These are phyloP conservation scores for Lasiosphaeriaceae sp. DNA, from an alignment of 495 filamentous ascomycete genomes.

Conservation along the genomic window DNA sequence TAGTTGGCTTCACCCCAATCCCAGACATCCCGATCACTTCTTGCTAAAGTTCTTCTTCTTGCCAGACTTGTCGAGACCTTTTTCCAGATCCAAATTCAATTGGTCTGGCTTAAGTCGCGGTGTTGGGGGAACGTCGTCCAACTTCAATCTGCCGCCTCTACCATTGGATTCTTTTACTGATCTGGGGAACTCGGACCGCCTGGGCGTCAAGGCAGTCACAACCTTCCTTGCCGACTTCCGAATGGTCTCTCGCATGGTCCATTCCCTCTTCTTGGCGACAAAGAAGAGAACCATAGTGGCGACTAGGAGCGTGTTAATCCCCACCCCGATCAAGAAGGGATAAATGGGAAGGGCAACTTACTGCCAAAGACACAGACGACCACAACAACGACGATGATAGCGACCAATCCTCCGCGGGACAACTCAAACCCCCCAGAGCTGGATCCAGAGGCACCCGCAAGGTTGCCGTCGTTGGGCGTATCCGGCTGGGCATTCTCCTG, in stretches of 20 bases:
- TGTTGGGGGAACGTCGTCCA: slow-evolving; percentile 51
- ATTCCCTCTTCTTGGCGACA: slow-evolving; percentile 54
- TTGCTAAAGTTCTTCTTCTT: slow-evolving; percentile 35
- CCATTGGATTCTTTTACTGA: slow-evolving; percentile 42
- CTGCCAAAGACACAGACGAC: slow-evolving; percentile 55
- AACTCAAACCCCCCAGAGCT: slow-evolving; percentile 47
- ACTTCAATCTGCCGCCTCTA: slow-evolving; percentile 28
- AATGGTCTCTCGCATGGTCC: slow-evolving; percentile 51
- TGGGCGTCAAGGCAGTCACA: slow-evolving; percentile 49
- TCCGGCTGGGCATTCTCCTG: slow-evolving; percentile 12
- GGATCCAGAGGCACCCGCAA: slow-evolving; percentile 53
- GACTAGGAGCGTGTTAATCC: slow-evolving; percentile 30
- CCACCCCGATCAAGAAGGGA: background rate
- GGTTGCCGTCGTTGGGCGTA: slow-evolving; percentile 30
- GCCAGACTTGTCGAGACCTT: slow-evolving; percentile 33
- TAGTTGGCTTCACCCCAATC: background rate
- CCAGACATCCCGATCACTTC: slow-evolving; percentile 13
- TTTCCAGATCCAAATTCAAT: slow-evolving; percentile 50
- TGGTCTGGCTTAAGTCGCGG: slow-evolving; percentile 38
- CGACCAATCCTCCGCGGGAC: slow-evolving; percentile 56
- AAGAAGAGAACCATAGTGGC: slow-evolving; percentile 48
- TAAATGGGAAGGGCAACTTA: slow-evolving; percentile 26
- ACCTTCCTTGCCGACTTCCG: slow-evolving; percentile 51
- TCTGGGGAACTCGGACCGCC: slow-evolving; percentile 51
- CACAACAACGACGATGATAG: slow-evolving; percentile 59